A percentile compares a stretch with the other conserved stretches of the same genome.
Evolutionary conservation across 257 asterid genomes (phyloP).

Genomic region (Buddleja alternifolia): DNA sequence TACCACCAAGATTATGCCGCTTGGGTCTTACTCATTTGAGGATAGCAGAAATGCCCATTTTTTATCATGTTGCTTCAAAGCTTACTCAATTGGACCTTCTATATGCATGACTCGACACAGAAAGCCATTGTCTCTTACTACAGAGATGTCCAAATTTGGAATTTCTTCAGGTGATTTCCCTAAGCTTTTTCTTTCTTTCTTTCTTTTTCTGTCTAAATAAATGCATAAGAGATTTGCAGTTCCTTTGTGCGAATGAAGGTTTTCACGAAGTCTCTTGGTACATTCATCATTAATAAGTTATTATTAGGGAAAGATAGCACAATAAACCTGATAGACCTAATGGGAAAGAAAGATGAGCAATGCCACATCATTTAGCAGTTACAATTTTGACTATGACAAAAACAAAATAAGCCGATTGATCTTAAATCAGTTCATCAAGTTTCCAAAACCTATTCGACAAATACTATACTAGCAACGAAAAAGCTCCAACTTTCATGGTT

Average conservation of each 20-base stretch:
- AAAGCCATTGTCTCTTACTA: slow-evolving; percentile 52
- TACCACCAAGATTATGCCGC: slow-evolving; percentile 47
- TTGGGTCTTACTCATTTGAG: slow-evolving; percentile 56
- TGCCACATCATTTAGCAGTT: no score
- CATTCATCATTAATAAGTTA: no score
- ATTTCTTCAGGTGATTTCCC: slow-evolving; percentile 51
- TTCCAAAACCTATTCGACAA: no score
- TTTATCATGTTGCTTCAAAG: slow-evolving; percentile 53
- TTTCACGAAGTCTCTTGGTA: not conserved
- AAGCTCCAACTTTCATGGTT: no score
- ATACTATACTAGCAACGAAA: no score
- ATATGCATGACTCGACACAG: slow-evolving; percentile 56
- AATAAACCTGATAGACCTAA: no score
- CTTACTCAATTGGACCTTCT: slow-evolving; percentile 57
- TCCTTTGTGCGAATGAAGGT: slow-evolving; percentile 5
- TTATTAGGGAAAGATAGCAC: no score
- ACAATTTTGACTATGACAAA: no score
- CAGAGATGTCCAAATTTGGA: slow-evolving; percentile 60
- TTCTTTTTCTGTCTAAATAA: no score
- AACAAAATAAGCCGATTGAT: no score
- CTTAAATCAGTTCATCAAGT: no score
- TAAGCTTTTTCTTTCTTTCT: not conserved
- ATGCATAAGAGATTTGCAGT: not conserved
- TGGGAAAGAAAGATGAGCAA: no score
- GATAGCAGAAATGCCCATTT: slow-evolving; percentile 50